These are phyloP conservation scores for Byssochlamys sp. DNA, from an alignment of 2,329 filamentous ascomycete genomes.

Conservation along the genomic window DNA sequence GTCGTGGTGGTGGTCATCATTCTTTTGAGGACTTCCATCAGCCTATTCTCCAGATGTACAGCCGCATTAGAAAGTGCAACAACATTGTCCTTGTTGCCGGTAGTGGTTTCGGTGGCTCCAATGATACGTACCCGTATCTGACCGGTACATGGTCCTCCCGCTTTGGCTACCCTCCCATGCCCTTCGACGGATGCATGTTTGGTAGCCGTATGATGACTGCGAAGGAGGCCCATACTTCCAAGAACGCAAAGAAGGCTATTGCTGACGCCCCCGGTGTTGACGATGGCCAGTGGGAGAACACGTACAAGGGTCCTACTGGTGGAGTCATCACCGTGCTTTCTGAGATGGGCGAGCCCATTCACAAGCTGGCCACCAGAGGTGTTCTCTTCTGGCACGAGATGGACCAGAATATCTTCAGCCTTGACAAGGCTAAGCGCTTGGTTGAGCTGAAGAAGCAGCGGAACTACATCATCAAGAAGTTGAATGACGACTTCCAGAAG, in stretches of 20 bases:
- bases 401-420: constrained; percentile 93
- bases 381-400: constrained; percentile 97
- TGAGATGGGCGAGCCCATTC: constrained; percentile 98
- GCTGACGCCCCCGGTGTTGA: constrained; percentile 74
- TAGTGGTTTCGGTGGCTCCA: constrained; percentile 80
- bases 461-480: constrained; percentile 85
- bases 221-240: constrained; percentile 82
- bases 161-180: constrained; percentile 84
- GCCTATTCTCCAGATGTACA: constrained; percentile 83
- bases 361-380: constrained; percentile 94
- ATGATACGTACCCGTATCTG: constrained; percentile 86
- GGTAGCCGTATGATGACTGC: constrained; percentile 92
- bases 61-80: constrained; percentile 69
- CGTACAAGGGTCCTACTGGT: constrained; percentile 81
- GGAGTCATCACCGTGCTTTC: constrained; percentile 94
- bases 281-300: constrained; percentile 80
- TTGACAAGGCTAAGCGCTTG: constrained; percentile 89
- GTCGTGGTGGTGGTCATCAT: constrained; percentile 86
- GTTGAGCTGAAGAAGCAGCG: constrained; percentile 79
- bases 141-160: constrained; percentile 80
- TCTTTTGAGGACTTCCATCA: constrained; percentile 93
- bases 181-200: constrained; percentile 83
- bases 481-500: constrained; percentile 94
- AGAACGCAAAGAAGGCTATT: constrained; percentile 80
- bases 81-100: constrained; percentile 86